Conservation (phyloP, 1,139 yeast species). For the Candida anutae region DNA sequence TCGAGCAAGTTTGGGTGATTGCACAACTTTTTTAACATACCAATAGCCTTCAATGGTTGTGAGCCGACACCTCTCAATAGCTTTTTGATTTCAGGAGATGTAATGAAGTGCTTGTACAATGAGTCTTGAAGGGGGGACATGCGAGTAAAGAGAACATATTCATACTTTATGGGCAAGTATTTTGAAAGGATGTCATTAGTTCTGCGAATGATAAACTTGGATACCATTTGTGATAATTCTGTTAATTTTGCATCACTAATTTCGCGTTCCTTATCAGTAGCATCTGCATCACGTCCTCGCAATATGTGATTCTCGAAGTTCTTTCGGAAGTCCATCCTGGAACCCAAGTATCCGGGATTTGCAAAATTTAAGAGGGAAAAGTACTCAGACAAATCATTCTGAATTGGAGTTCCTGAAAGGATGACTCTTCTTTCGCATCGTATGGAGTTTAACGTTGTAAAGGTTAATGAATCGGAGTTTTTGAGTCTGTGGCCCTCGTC, state of each 20-base stretch:
- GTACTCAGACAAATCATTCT: slow-evolving; percentile 91
- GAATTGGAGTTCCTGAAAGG: slow-evolving; percentile 95
- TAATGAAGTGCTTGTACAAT: slow-evolving; percentile 66
- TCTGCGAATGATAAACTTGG: slow-evolving; percentile 86
- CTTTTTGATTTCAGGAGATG: slow-evolving; percentile 72
- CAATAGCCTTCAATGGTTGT: slow-evolving; percentile 88
- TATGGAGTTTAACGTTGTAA: slow-evolving; percentile 76
- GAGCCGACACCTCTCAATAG: slow-evolving; percentile 65
- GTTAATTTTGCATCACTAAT: slow-evolving; percentile 65
- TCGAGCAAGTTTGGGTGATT: slow-evolving; percentile 85
- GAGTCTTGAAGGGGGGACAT: slow-evolving; percentile 70
- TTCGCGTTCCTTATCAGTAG: slow-evolving; percentile 70
- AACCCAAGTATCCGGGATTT: slow-evolving; percentile 87
- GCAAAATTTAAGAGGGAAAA: slow-evolving; percentile 88
- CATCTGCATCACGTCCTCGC: slow-evolving; percentile 84
- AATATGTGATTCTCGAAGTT: slow-evolving; percentile 77
- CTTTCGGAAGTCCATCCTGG: slow-evolving; percentile 75
- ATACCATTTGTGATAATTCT: slow-evolving; percentile 70
- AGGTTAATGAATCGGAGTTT: slow-evolving; percentile 90
- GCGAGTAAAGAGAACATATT: slow-evolving; percentile 87
- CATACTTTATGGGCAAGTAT: slow-evolving; percentile 91
- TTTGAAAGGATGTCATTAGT: slow-evolving; percentile 92
- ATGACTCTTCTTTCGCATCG: slow-evolving; percentile 86
- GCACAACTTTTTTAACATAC: slow-evolving; percentile 78
- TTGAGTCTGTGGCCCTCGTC: slow-evolving; percentile 96